phyloP scores from a whole-genome alignment of 2,329 filamentous ascomycete genomes.

The Microcyclosporella mali region DNA sequence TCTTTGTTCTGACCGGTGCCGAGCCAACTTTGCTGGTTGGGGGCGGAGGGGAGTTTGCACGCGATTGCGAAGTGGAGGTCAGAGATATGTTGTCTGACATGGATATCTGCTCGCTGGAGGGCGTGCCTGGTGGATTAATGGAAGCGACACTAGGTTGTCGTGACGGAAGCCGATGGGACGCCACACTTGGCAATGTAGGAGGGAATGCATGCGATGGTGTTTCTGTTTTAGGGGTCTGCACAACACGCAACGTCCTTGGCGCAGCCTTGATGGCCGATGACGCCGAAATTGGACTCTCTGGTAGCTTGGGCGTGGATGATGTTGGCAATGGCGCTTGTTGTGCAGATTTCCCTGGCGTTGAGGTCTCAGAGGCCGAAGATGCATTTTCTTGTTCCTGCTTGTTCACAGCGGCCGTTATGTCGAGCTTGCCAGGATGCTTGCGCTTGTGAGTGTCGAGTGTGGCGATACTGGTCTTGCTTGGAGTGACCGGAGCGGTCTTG shows the following conservation, averaged over 20 bases:
- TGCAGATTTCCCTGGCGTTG: slow-evolving; percentile 4
- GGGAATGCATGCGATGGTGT: slow-evolving; percentile 39
- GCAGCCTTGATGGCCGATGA: slow-evolving; percentile 43
- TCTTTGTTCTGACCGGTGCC: slow-evolving; percentile 62
- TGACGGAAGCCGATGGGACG: slow-evolving; percentile 39
- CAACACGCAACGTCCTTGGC: slow-evolving; percentile 63
- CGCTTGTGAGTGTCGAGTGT: slow-evolving; percentile 24
- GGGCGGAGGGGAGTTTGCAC: slow-evolving; percentile 64
- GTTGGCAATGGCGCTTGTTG: slow-evolving; percentile 40
- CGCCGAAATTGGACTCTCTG: slow-evolving; percentile 48
- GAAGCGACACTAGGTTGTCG: slow-evolving; percentile 52
- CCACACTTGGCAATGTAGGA: slow-evolving; percentile 28
- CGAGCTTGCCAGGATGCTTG: slow-evolving; percentile 43
- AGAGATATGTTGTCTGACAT: slow-evolving; percentile 62
- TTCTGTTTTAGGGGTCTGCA: slow-evolving; percentile 61
- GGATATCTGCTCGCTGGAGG: slow-evolving; percentile 67
- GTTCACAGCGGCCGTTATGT: slow-evolving; percentile 38
- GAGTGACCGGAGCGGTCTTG: slow-evolving; percentile 11
- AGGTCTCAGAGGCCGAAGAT: slow-evolving; percentile 38
- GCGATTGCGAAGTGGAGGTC: slow-evolving; percentile 64
- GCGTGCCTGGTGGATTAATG: slow-evolving; percentile 62
- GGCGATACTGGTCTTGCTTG: slow-evolving; percentile 13
- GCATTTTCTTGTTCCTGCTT: slow-evolving; percentile 15
- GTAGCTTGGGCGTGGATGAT: slow-evolving; percentile 47
- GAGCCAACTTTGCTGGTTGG: slow-evolving; percentile 57